Percentiles rank a stretch among this genome's conserved stretches.
Conservation (phyloP, 345 rosid species). For the Salix caprea region DNA sequence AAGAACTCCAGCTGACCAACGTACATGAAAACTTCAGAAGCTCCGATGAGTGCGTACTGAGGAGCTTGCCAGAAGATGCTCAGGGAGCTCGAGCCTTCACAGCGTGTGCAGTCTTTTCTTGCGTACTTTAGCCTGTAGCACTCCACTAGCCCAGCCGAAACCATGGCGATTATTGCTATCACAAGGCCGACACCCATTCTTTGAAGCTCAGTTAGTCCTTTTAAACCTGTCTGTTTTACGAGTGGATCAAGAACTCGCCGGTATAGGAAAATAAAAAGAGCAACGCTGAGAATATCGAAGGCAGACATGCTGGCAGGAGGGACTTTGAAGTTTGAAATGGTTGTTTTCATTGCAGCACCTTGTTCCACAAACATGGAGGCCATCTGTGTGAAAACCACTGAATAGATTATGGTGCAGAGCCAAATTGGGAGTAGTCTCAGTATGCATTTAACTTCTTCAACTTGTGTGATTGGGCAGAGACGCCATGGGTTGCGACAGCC, state of each 20-base stretch:
- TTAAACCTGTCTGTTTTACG: conserved; percentile 44
- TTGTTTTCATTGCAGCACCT: conserved; percentile 97
- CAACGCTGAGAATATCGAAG: conserved; percentile 92
- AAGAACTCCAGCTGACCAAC: conserved; percentile 96
- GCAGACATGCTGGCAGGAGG: conserved; percentile 99
- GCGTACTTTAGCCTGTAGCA: conserved; percentile 69
- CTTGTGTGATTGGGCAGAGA: conserved; percentile 87
- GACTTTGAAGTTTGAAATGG: conserved; percentile 58
- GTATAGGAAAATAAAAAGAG: conserved; percentile 76
- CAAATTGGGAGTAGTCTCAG: conserved; percentile 87
- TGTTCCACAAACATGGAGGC: conserved; percentile 98
- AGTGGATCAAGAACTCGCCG: conserved; percentile 80
- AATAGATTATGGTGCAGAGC: conserved; percentile 96
- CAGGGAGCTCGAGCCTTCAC: conserved; percentile 88
- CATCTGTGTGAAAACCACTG: conserved; percentile 97
- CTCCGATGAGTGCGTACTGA: conserved; percentile 84
- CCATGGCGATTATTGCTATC: conserved; percentile 85
- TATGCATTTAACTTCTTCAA: conserved; percentile 97
- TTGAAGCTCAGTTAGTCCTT: conserved; percentile 82
- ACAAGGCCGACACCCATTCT: conserved; percentile 97
- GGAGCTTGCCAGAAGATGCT: conserved; percentile 99
- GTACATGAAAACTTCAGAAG: conserved; percentile 99
- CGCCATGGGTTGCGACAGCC: conserved; percentile 57
- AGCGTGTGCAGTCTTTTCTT: conserved; percentile 54
- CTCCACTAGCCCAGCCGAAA: conserved; percentile 84